Conservation (phyloP, 805 yeast genomes). For the Wickerhamomyces strasburgensis region DNA sequence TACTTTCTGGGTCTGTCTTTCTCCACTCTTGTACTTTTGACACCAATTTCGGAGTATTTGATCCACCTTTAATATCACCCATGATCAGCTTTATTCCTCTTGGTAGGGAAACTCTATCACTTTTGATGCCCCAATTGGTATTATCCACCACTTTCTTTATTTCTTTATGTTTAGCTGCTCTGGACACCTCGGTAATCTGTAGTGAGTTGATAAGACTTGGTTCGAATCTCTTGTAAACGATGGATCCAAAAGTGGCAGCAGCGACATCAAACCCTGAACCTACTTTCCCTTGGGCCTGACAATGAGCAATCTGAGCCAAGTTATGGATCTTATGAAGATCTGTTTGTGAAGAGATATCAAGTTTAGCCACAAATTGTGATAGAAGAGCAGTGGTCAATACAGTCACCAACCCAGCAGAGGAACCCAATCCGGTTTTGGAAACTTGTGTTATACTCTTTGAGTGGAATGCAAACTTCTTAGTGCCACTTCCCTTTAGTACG, state of each 20-base stretch:
- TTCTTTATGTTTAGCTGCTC: conserved; percentile 23
- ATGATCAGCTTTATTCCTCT: conserved; percentile 62
- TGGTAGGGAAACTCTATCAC: conserved; percentile 58
- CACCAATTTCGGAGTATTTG: conserved; percentile 91
- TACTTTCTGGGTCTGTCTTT: conserved; percentile 44
- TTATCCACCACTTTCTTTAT: conserved; percentile 36
- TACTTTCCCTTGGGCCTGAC: conserved; percentile 89
- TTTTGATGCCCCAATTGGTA: conserved; percentile 58
- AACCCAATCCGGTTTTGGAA: conserved; percentile 92
- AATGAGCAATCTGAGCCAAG: conserved; percentile 83
- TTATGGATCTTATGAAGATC: conserved; percentile 57
- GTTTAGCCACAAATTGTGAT: conserved; percentile 36
- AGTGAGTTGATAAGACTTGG: conserved; percentile 45
- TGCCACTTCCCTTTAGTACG: conserved; percentile 28
- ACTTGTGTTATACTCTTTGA: conserved; percentile 56
- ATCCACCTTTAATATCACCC: conserved; percentile 94
- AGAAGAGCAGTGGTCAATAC: conserved; percentile 69
- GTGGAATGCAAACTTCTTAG: conserved; percentile 56
- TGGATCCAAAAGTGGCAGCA: conserved; percentile 89
- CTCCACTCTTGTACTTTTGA: conserved; percentile 70
- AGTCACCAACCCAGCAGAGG: conserved; percentile 90
- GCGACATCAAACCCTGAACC: conserved; percentile 99
- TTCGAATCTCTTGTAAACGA: conserved; percentile 70
- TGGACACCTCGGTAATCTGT: conserved; percentile 24
- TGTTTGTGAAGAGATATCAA: conserved; percentile 26